Conservation (phyloP, 176 grass and related monocot genomes). For the Triticum turgidum region DNA sequence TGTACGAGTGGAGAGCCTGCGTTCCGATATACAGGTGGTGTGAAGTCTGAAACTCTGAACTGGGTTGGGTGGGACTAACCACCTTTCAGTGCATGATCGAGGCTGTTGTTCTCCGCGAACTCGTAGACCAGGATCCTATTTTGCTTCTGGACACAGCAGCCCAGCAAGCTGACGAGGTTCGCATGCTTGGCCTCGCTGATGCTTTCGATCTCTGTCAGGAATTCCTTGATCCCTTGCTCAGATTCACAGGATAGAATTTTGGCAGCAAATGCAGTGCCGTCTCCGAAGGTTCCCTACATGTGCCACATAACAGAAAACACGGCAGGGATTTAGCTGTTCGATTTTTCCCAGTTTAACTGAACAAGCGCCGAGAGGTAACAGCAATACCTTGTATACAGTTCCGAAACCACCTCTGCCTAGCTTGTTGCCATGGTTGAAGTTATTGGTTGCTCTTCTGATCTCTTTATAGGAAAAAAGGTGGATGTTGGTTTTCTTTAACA, state of each 20-base stretch:
- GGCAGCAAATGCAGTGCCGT: conserved; percentile 43
- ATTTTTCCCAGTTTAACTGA: neutral
- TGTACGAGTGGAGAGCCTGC: neutral
- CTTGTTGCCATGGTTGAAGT: conserved; percentile 37
- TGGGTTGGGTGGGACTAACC: neutral
- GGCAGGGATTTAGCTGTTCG: neutral
- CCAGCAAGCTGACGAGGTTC: conserved; percentile 50
- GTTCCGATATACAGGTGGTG: neutral
- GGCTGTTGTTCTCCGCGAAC: conserved; percentile 52
- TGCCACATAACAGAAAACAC: neutral
- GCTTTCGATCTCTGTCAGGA: conserved; percentile 59
- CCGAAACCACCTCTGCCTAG: conserved; percentile 52
- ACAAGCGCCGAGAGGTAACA: neutral
- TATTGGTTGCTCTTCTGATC: conserved; percentile 40
- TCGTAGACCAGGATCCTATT: conserved; percentile 53
- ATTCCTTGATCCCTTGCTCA: conserved; percentile 56
- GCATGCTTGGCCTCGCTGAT: conserved; percentile 42
- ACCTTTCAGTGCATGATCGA: conserved; percentile 50
- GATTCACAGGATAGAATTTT: conserved; percentile 54
- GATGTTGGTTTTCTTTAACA: conserved; percentile 22
- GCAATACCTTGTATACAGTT: conserved; percentile 48
- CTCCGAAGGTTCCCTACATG: conserved; percentile 41
- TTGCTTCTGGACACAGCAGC: conserved; percentile 46
- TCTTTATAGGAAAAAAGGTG: conserved; percentile 37
- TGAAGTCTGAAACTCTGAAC: too few relatives aligned